These are phyloP conservation scores for Aspergillus neoniger DNA, from an alignment of 2,329 filamentous ascomycete species.

Conservation along the genomic window DNA sequence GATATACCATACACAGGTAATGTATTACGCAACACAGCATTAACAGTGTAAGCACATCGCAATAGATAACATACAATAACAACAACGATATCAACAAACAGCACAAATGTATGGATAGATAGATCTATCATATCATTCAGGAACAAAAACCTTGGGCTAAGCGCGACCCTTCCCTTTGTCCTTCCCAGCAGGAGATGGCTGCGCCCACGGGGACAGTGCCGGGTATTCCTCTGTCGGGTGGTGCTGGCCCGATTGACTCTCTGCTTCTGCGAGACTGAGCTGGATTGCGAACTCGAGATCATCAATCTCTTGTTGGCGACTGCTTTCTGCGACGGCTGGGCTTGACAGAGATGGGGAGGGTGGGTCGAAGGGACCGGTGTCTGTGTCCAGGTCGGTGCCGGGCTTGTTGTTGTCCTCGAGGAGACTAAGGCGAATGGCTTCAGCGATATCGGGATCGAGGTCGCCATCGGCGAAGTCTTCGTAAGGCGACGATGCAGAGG, in stretches of 20 bases:
- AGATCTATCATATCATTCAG: neutral
- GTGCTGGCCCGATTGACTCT: conserved; percentile 53
- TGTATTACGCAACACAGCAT: too few relatives aligned
- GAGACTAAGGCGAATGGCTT: conserved; percentile 61
- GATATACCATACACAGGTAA: too few relatives aligned
- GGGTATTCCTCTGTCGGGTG: conserved; percentile 22
- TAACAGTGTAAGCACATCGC: neutral
- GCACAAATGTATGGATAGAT: neutral
- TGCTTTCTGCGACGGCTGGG: conserved; percentile 32
- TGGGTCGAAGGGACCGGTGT: conserved; percentile 39
- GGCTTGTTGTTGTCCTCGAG: conserved; percentile 38
- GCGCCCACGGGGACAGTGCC: conserved; percentile 23
- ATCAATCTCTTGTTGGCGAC: conserved; percentile 51
- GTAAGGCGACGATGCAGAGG: conserved; percentile 40
- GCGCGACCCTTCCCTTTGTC: conserved; percentile 40
- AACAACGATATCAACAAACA: neutral
- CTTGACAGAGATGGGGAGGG: conserved; percentile 7
- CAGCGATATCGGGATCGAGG: conserved; percentile 60
- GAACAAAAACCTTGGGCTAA: conserved; percentile 9
- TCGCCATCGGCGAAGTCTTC: conserved; percentile 49
- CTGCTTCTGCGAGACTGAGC: conserved; percentile 63
- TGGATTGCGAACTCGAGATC: conserved; percentile 65
- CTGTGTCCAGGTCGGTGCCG: conserved; percentile 29
- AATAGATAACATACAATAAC: neutral
- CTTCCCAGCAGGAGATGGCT: conserved; percentile 28